Conservation (phyloP, 345 rosid species). For the Rhodamnia argentea region DNA sequence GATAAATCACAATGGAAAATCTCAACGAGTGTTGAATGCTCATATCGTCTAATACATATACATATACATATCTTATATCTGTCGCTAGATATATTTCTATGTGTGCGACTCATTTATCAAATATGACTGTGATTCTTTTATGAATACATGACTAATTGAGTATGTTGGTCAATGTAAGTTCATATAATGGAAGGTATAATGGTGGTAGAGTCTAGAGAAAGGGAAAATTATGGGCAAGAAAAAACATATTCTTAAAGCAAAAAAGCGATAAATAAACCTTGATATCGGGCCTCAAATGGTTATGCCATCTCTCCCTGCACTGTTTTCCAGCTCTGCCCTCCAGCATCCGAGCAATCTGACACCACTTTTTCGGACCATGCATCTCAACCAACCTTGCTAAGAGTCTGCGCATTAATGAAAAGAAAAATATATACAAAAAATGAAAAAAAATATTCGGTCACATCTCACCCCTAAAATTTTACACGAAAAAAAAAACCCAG, state of each 20-base stretch:
- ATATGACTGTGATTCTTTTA: not conserved
- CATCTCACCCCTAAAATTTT: not conserved
- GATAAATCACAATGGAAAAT: not conserved
- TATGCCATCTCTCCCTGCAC: conserved; percentile 89
- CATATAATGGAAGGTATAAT: not conserved
- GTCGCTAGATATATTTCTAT: not conserved
- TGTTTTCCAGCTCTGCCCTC: conserved; percentile 71
- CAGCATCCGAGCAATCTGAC: conserved; percentile 46
- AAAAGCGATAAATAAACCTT: conserved; percentile 30
- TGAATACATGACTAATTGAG: not conserved
- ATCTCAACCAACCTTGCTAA: conserved; percentile 33
- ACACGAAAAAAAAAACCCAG: not conserved
- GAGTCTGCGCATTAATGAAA: conserved; percentile 8
- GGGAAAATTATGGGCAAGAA: not conserved
- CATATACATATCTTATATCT: not conserved
- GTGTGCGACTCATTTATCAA: not conserved
- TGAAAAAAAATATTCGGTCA: not conserved
- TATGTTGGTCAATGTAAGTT: not conserved
- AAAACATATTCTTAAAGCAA: not conserved
- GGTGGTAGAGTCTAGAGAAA: not conserved
- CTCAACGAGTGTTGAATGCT: not conserved
- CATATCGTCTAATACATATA: not conserved
- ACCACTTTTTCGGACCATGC: conserved; percentile 58
- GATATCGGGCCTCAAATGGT: conserved; percentile 74
- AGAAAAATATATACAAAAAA: not conserved